These are phyloP conservation scores for Thuidium tamariscinum DNA, from an alignment of 225 moss, liverwort and hornwort genomes.

Conservation along the genomic window DNA sequence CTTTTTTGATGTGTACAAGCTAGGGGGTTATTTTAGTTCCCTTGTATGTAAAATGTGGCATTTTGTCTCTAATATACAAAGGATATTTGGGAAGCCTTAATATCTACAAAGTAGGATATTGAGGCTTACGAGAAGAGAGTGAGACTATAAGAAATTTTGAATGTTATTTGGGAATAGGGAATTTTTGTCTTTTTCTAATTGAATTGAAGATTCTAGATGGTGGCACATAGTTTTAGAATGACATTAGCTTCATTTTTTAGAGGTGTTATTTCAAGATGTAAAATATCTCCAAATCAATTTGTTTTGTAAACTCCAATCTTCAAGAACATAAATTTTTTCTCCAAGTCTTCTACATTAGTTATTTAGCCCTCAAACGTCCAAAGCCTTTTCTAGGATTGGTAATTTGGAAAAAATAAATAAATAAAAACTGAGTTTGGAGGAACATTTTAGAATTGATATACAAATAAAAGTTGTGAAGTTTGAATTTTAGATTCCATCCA, in stretches of 20 bases:
- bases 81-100: not conserved
- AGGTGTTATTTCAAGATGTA: not conserved
- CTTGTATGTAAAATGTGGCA: rapidly evolving
- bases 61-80: rapidly evolving
- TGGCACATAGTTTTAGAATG: no score
- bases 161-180: not conserved
- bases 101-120: not conserved
- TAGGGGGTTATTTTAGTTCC: not conserved
- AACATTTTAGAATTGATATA: no score
- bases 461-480: no score
- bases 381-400: no score
- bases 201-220: no score
- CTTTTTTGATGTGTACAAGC: not conserved
- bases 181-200: no score
- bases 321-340: not conserved
- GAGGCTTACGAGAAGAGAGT: rapidly evolving
- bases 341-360: rapidly evolving
- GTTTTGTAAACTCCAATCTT: rapidly evolving
- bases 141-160: not conserved
- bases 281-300: not conserved
- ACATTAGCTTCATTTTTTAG: no score
- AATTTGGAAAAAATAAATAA: no score
- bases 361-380: no score
- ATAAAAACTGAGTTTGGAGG: no score
- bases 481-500: no score